Evolutionary conservation across 768 basidiomycete species (phyloP), one percentile per base, ranked within the genome.

Genomic region (Mycena leptocephala): DNA sequence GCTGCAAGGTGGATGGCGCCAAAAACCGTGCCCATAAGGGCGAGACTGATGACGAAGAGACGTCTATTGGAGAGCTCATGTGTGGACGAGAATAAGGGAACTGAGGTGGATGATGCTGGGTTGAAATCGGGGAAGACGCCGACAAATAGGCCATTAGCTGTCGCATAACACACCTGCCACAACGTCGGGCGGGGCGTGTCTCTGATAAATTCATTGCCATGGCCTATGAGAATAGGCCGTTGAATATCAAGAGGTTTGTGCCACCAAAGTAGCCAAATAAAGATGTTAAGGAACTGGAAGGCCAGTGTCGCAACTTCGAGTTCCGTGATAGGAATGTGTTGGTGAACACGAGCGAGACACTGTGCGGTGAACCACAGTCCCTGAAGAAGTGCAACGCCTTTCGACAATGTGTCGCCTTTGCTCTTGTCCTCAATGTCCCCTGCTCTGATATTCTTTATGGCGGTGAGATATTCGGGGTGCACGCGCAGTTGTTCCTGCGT

Each of bases 301-400:
- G 82, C 85, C n/a, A 86, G 43, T 1, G 87, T 88, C 6, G 82
- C 76, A 26, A 87, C 71, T 76, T 88, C 85, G 20, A 87, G 79
- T 46, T 85, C 81, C 11, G 84, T 85, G 24, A 85, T 61, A 1
- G 83, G 79, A 26, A 87, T 77, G 22, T 72, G 46, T 32, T 82
- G 66, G 4, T 28, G 51, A 46, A 68, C 51, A 14, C 86, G 81
- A 2, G 80, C 76, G 8, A 84, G 80, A 65, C 81, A 81, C 53
- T 85, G 82, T 24, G 81, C 51, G 62, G 81, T 63, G 74, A 87
- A 88, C 85, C 86, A 87, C 1, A 72, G 53, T 11, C 83, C 80
- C 58, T 88, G 87, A 5, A 83, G 24, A 16, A 85, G 37, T 10
- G 83, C 83, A 16, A 86, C 33, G 0, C 71, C 80, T 55, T 88